These are phyloP conservation scores for Neurospora sp. DNA, from an alignment of 495 filamentous ascomycete species.

Conservation along the genomic window DNA sequence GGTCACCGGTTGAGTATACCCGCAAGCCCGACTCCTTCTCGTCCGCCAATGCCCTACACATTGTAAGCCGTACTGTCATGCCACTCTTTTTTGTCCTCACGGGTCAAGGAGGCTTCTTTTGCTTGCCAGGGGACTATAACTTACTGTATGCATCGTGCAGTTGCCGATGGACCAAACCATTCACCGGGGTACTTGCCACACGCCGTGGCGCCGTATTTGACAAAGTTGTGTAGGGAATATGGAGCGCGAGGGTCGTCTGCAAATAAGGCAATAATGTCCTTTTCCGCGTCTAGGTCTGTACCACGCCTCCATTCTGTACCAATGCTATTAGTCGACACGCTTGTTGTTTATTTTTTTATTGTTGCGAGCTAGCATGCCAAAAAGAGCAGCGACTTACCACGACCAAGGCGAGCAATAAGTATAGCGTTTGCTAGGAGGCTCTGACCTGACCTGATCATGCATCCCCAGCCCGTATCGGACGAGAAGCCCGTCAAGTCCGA, in stretches of 20 bases:
- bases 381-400: conserved; percentile 47
- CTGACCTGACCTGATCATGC: conserved; percentile 97
- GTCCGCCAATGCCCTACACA: conserved; percentile 57
- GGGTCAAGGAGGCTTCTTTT: background rate
- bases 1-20: conserved; percentile 85
- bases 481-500: conserved; percentile 76
- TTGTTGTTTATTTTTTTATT: background rate
- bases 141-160: conserved; percentile 90
- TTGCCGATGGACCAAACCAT: conserved; percentile 99
- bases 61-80: conserved; percentile 14
- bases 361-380: background rate
- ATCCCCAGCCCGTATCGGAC: conserved; percentile 94
- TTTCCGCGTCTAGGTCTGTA: conserved; percentile 50
- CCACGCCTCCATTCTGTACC: conserved; percentile 67
- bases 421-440: conserved; percentile 84
- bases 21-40: conserved; percentile 48
- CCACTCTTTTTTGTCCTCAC: background rate
- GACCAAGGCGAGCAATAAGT: conserved; percentile 57
- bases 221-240: conserved; percentile 94
- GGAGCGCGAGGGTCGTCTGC: conserved; percentile 78
- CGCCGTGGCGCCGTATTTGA: conserved; percentile 72
- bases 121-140: conserved; percentile 20
- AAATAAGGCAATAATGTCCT: conserved; percentile 68
- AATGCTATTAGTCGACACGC: conserved; percentile 13
- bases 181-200: conserved; percentile 94